Evolutionary conservation across 306 rosid genomes (phyloP), one percentile per base, ranked within the genome.

Genomic region (Senna tora): DNA sequence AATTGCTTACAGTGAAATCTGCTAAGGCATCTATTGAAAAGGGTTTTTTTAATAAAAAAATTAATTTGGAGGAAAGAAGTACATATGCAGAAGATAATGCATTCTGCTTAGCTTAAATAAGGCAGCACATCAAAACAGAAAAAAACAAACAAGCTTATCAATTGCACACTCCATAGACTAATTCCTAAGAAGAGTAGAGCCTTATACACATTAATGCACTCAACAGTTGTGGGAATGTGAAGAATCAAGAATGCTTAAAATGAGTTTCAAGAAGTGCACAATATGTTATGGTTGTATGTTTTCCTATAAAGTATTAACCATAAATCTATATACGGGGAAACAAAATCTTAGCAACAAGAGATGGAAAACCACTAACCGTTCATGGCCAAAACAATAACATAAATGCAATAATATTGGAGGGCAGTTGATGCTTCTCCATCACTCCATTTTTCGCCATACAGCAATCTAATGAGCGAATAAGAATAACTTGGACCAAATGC

Each of bases 401-500:
- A 94, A 60, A 91, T 65, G 85, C 96, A 91, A 72, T 89, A 91
- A 74, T 84, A 94, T 69, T 78, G 86, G 70, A 94, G 96, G 77
- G 90, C 92, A 63, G 81, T 85, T 70, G 97, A 76, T 59, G 98
- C 97, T 84, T 94, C 98, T 63, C 97, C 96, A 58, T 94, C 95
- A 82, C 98, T 94, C 97, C 96, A 94, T 79, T 89, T 89, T 80
- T 63, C 83, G 22, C 98, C 98, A 64, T 91, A 94, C 21, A 94
- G 75, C 86, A 91, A 80, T 79, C 97, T 86, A 86, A 94, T 79
- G 74, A 94, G 96, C 3, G 97, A 89, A 82, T 94, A 94, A 51
- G 96, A 82, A 78, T 87, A 94, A 79, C 98, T 87, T 16, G 96
- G 97, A 63, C 98, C 98, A 82, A 94, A 94, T 60, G 97, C 97